Base-by-base conservation (phyloP, 345 rosid species). In the Eucalyptus albens region DNA sequence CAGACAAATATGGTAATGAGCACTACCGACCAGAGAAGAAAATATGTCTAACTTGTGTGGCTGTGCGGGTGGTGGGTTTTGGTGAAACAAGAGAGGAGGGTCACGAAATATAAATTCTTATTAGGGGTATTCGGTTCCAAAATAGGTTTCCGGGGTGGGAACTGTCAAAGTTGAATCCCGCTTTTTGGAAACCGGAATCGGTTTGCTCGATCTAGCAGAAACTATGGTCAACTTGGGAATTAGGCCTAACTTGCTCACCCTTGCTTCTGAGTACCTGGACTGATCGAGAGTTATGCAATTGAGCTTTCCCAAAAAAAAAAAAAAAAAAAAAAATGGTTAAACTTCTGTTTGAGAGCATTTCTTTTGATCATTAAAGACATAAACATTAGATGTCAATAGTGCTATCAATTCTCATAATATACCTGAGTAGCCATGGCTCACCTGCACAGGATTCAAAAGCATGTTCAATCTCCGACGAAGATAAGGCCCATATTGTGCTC, bases 401-500 rank as follows among this genome's bases (percentile, higher is more conserved):
- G 85, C 47, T 77, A 77, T 77, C 85, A 40, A 40, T 77, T 37
- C 85, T 77, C 47, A 37, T 37, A 40, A 77, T 77, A 77, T 40
- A 37, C 47, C 47, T 21, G 40, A 50, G 50, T 40, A 47, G 40
- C 85, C 44, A 47, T 56, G 56, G 86, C 55, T 86, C 90, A 95
- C 98, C 97, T 96, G 98, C 33, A 91, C 96, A 88, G 98, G 97
- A 93, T 95, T 96, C 91, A 96, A 91, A 69, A 96, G 93, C 94
- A 94, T 94, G 92, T 95, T 95, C 87, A 96, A 92, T 87, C 97
- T 94, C 90, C 96, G 93, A 81, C 94, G 95, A 37, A 96, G 96
- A 88, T 93, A 94, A 90, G 93, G 95, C 88, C 98, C 98, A 69
- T 91, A 95, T 91, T 94, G 97, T 86, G 96, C 98, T 86, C 98